phyloP scores from a whole-genome alignment of 2,329 filamentous ascomycete genomes.

The Berkeleyomyces rouxiae region DNA sequence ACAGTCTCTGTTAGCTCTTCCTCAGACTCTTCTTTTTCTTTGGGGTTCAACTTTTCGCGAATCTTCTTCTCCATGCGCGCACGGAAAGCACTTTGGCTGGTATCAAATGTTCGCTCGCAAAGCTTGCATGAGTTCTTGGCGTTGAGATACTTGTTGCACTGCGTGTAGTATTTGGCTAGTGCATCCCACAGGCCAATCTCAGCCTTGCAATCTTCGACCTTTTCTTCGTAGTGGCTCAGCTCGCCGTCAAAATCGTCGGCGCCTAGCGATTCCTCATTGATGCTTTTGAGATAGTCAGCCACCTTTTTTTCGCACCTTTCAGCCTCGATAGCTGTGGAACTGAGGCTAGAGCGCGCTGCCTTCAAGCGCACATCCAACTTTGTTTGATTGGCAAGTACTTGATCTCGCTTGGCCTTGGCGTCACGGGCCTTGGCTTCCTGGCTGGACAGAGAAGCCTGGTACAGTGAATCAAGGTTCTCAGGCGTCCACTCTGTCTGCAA shows the following conservation, averaged over 20 bases:
- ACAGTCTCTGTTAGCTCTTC: constrained; percentile 38
- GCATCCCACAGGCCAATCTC: constrained; percentile 54
- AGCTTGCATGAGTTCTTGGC: constrained; percentile 58
- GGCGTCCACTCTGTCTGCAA: constrained; percentile 52
- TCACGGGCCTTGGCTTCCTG: constrained; percentile 43
- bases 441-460: constrained; percentile 43
- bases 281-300: constrained; percentile 29
- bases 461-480: constrained; percentile 52
- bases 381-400: constrained; percentile 53
- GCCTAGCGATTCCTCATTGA: constrained; percentile 29
- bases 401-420: constrained; percentile 54
- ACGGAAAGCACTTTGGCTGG: constrained; percentile 36
- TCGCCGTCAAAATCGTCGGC: constrained; percentile 36
- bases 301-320: constrained; percentile 43
- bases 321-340: constrained; percentile 46
- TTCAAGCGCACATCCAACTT: constrained; percentile 60
- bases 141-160: constrained; percentile 48
- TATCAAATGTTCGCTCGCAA: constrained; percentile 54
- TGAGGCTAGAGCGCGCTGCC: constrained; percentile 44
- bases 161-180: constrained; percentile 53
- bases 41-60: constrained; percentile 43
- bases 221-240: constrained; percentile 33
- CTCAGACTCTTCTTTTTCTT: constrained; percentile 45
- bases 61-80: constrained; percentile 52
- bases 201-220: constrained; percentile 43